Evolutionary conservation across 2,329 filamentous ascomycete species (phyloP), one percentile per base, ranked within the genome.

Genomic region (Fusarium keratoplasticum): DNA sequence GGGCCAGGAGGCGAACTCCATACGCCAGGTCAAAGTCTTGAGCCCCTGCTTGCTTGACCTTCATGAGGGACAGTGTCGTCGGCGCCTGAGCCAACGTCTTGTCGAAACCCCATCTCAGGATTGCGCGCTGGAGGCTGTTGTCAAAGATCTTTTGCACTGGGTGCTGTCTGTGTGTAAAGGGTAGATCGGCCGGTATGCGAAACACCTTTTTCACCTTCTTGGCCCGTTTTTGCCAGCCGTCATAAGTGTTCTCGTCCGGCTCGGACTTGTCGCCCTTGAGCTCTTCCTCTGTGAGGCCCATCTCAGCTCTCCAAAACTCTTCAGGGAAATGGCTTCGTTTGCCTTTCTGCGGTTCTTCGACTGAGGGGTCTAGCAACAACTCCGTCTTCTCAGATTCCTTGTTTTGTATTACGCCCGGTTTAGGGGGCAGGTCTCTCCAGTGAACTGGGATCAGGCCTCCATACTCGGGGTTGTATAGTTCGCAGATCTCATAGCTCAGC

Each of bases 61-160:
- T 64, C n/a, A 71, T 33, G 10, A 77, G 63, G 11, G 76, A 60
- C 33, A 52, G 25, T 18, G 38, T 58, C 10, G 54, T 59, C 9
- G 80, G 76, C 31, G 71, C 44, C 27, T 73, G 72, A 3, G 80
- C 77, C 27, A 82, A 61, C 14, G 79, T 81, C 59, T 82, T 77
- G 65, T 85, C 80, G 64, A 89, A 89, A 0, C 84, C 84, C 82
- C 84, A 87, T 38, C 86, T 80, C 10, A 88, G 70, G 18, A 88
- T 82, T 3, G 78, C 77, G 2, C 81, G 79, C 61, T 87, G 80
- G 22, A 88, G 66, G 59, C 35, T 29, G 76, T 77, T 13, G 70
- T 83, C 79, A 70, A 90, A 89, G 22, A 90, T 80, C 40, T 81
- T 81, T 44, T 82, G 83, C 8, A 89, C 65, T 3, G 88, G 88